Percentiles rank a stretch among this genome's conserved stretches.
These are phyloP conservation scores for Scytalidium sp. DNA, from an alignment of 2,329 filamentous ascomycete genomes.

Conservation along the genomic window DNA sequence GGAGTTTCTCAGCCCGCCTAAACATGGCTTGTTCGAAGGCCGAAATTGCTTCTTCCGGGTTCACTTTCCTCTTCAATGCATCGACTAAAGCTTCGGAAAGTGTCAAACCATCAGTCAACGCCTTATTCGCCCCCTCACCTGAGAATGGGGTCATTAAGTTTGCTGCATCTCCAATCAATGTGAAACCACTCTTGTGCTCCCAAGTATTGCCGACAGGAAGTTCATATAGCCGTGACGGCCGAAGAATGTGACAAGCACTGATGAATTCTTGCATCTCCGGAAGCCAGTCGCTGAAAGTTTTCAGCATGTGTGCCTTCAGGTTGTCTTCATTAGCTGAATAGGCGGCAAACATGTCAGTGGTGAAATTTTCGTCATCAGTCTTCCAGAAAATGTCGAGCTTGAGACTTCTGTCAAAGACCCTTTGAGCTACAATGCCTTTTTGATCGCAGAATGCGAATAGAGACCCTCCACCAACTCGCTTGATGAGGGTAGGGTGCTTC, in stretches of 20 bases:
- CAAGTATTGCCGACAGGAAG: constrained; percentile 15
- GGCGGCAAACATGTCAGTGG: too few species aligned
- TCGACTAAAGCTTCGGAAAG: constrained; percentile 39
- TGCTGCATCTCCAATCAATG: constrained; percentile 48
- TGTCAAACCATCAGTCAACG: constrained; percentile 36
- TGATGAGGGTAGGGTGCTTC: constrained; percentile 20
- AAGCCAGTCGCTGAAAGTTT: constrained; percentile 23
- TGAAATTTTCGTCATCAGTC: too few species aligned
- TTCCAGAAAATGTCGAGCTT: too few species aligned
- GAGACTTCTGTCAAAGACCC: constrained; percentile 11
- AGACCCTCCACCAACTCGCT: constrained; percentile 23
- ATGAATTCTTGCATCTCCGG: constrained; percentile 21
- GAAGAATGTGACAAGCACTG: too few species aligned
- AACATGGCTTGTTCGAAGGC: constrained; percentile 10
- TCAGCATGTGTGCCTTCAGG: too few species aligned
- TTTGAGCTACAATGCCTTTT: constrained; percentile 26
- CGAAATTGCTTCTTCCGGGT: constrained; percentile 1
- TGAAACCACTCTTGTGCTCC: constrained; percentile 31
- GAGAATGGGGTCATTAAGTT: constrained; percentile 45
- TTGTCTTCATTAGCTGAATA: too few species aligned
- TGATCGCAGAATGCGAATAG: constrained; percentile 23
- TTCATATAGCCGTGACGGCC: constrained; percentile 17
- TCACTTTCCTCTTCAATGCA: too few species aligned
- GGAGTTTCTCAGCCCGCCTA: too few species aligned
- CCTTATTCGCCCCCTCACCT: constrained; percentile 39